Evolutionary conservation across 164 flowering plant species (phyloP), one percentile per base, ranked within the genome.

Genomic region (Tetrastigma voinierianum): DNA sequence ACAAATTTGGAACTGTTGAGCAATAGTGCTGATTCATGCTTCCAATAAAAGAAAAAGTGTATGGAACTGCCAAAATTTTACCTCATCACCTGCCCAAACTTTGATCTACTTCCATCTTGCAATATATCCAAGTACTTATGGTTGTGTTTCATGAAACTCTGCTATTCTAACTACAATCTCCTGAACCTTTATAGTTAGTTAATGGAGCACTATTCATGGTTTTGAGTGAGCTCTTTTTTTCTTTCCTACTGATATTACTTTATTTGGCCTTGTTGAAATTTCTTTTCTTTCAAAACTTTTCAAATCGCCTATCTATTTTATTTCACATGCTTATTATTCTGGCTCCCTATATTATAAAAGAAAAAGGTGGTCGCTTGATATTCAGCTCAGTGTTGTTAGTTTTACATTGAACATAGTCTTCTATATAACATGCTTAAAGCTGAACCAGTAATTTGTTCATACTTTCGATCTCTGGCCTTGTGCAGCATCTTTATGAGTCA

Each of bases 401-500:
- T 56, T 49, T 19, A 12, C 11, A 2, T 52, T 52, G 56, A 52
- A 20, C 56, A 17, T 52, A 9, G 18, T 18, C 17, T 59, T 59
- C 1, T 23, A n/a, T 9, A 61, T 6, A 21, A 15, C 32, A 32
- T 46, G 57, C n/a, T n/a, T 9, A 46, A 20, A 60, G 23, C 4
- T 46, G 40, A 32, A 32, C 40, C 40, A 18, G 55, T 17, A 44
- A 46, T 46, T 16, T 20, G 16, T 14, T 21, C 24, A 6, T 48
- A 40, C 14, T 17, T 62, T 11, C 51, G 8, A 21, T 54, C 17
- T 58, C 9, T 66, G 65, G 44, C 23, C 62, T 69, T 23, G 17
- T 78, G 81, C 91, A 95, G 99, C 84, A 70, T 72, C 98, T 95
- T n/a, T 89, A 88, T 66, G 64, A 83, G 45, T 86, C 96, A 47